Evolutionary conservation across 169 alveolate species (phyloP).

Genomic region (Cystoisospora suis): DNA sequence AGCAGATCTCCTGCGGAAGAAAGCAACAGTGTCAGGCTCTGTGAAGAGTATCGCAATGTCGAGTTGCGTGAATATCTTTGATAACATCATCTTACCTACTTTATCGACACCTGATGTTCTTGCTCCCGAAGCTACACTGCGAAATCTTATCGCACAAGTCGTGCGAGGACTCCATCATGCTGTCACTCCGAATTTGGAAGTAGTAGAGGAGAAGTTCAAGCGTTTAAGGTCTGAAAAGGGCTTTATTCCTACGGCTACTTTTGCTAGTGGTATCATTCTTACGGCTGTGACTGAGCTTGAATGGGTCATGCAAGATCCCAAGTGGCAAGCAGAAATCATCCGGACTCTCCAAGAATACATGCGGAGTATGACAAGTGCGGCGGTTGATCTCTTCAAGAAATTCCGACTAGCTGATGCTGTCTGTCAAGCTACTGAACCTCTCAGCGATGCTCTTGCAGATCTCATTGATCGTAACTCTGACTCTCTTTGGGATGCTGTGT

Average conservation of each 20-base stretch:
- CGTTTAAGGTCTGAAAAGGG: background rate
- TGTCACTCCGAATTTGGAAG: background rate
- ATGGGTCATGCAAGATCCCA: background rate
- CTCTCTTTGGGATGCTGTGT: background rate
- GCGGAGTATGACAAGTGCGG: background rate
- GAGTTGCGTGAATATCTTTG: slow-evolving; percentile 7
- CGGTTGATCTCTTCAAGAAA: background rate
- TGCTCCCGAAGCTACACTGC: background rate
- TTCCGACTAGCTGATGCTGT: background rate
- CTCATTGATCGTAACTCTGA: background rate
- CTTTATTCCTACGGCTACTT: background rate
- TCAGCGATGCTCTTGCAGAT: background rate
- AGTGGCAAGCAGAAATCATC: background rate
- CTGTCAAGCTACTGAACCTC: background rate
- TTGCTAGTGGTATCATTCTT: background rate
- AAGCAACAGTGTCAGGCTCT: background rate
- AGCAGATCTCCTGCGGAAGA: background rate
- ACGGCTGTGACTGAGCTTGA: slow-evolving; percentile 20
- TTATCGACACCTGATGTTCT: background rate
- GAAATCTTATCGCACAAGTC: background rate
- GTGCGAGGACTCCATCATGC: background rate
- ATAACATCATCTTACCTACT: background rate
- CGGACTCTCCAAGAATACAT: background rate
- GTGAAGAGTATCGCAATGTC: background rate
- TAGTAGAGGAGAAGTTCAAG: background rate